phyloP scores from a whole-genome alignment of 768 basidiomycete species.

The Sistotremastrum niveocremeum region DNA sequence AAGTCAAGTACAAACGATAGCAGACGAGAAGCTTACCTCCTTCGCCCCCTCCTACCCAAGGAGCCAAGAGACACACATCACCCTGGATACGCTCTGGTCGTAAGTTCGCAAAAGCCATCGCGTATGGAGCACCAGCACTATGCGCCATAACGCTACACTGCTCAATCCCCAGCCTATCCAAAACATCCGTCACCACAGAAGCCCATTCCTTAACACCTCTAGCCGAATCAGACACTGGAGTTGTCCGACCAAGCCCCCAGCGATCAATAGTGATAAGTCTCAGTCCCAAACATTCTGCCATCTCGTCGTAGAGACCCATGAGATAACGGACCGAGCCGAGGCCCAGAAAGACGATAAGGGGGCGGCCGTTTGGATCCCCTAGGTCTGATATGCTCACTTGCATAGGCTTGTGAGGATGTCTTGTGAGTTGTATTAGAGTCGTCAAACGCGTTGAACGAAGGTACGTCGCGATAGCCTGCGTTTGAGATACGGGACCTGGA shows the following conservation, averaged over 20 bases:
- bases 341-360: conserved; percentile 85
- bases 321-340: conserved; percentile 90
- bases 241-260: conserved; percentile 88
- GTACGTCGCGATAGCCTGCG: conserved; percentile 74
- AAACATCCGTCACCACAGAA: conserved; percentile 76
- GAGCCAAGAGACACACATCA: conserved; percentile 78
- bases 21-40: conserved; percentile 42
- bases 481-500: conserved; percentile 24
- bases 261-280: conserved; percentile 91
- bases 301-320: conserved; percentile 91
- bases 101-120: conserved; percentile 73
- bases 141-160: conserved; percentile 88
- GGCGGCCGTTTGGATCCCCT: conserved; percentile 72
- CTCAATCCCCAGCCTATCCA: conserved; percentile 63
- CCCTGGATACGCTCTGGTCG: conserved; percentile 66
- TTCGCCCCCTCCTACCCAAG: conserved; percentile 92
- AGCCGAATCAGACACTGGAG: conserved; percentile 44
- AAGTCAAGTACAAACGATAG: conserved; percentile 8
- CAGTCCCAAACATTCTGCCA: conserved; percentile 78
- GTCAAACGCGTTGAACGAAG: conserved; percentile 79
- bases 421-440: conserved; percentile 62
- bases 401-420: conserved; percentile 69
- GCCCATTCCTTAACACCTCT: conserved; percentile 88
- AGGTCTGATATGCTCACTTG: conserved; percentile 90
- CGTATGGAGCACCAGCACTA: conserved; percentile 91